Evolutionary conservation across 331 rosid genomes (phyloP), one percentile per base, ranked within the genome.

Genomic region (Quercus lobata): DNA sequence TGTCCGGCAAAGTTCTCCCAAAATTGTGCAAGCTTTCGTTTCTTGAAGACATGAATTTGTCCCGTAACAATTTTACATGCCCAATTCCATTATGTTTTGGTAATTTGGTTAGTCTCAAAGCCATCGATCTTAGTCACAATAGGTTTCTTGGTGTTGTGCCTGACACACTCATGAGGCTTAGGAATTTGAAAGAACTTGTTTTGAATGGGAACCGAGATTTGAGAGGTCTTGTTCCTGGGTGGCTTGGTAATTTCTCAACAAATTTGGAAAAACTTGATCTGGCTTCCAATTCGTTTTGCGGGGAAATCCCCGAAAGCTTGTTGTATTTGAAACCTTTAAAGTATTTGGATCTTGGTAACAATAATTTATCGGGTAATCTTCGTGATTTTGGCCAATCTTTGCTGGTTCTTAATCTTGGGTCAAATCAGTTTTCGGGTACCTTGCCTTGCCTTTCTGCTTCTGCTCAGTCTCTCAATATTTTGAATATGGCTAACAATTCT

Each of bases 391-490:
- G 69, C 66, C 99, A 93, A 75, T 72, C 97, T 76, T 77, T 96
- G 88, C 86, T 86, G 73, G 83, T 74, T 68, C 96, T 96, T 52
- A 90, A 91, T 78, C 98, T 96, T 69, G 97, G 86, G 57, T 96
- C 98, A 24, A 96, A 96, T 87, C 89, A 56, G 82, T 89, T 93
- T 83, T 84, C 95, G 3, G 98, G 99, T 75, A 96, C 99, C 77
- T 76, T 93, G 81, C 97, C 99, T 79, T 96, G 99, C 86, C 89
- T 89, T 65, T 87, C 97, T 81, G 94, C 93, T 83, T 89, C 97
- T 24, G 77, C 63, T 74, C 79, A 74, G 88, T 93, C 98, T 54
- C 87, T 93, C 34, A 78, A 77, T 60, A 85, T 90, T 56, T 78
- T 96, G 79, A 93, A 90, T 84, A 55, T 96, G 22, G 84, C 98